These are phyloP conservation scores for Cerrena zonata DNA, from an alignment of 1,284 basidiomycete species.

Conservation along the genomic window DNA sequence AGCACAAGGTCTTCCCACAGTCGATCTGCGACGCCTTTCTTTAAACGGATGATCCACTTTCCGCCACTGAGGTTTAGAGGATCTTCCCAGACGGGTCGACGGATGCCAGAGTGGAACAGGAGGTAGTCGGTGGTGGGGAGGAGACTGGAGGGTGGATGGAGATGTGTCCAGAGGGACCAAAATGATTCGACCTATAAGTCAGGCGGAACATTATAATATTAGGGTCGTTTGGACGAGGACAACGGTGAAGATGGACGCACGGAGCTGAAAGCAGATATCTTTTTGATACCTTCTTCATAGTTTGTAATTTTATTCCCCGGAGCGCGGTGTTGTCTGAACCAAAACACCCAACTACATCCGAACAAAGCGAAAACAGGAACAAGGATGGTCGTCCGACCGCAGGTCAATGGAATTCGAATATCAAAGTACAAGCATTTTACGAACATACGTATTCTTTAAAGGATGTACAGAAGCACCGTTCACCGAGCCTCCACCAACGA, in stretches of 20 bases:
- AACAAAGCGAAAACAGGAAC: slow-evolving; percentile 1
- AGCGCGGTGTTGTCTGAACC: slow-evolving; percentile 77
- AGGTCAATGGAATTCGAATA: slow-evolving; percentile 17
- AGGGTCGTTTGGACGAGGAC: no score
- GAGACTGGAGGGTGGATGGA: slow-evolving; percentile 66
- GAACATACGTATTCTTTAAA: slow-evolving; percentile 80
- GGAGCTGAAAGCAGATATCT: slow-evolving; percentile 71
- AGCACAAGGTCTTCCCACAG: slow-evolving; percentile 79
- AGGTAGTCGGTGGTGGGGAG: slow-evolving; percentile 80
- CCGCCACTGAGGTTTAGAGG: slow-evolving; percentile 80
- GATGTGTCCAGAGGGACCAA: slow-evolving; percentile 79
- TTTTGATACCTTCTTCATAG: slow-evolving; percentile 85
- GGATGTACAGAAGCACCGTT: slow-evolving; percentile 52
- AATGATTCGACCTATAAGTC: slow-evolving; percentile 66
- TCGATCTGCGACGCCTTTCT: slow-evolving; percentile 75
- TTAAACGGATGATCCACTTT: slow-evolving; percentile 87
- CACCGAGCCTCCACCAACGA: slow-evolving; percentile 32
- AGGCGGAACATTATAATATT: not conserved
- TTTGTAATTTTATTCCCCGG: slow-evolving; percentile 75
- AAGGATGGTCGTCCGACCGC: no score
- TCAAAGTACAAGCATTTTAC: slow-evolving; percentile 34
- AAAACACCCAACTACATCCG: slow-evolving; percentile 71
- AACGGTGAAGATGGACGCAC: slow-evolving; percentile 36
- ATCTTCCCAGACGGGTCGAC: slow-evolving; percentile 86
- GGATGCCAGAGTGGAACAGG: slow-evolving; percentile 76